Percentiles rank a stretch among this genome's conserved stretches.
These are phyloP conservation scores for Taphrina betulina DNA, from an alignment of 1,139 yeast species.

Conservation along the genomic window DNA sequence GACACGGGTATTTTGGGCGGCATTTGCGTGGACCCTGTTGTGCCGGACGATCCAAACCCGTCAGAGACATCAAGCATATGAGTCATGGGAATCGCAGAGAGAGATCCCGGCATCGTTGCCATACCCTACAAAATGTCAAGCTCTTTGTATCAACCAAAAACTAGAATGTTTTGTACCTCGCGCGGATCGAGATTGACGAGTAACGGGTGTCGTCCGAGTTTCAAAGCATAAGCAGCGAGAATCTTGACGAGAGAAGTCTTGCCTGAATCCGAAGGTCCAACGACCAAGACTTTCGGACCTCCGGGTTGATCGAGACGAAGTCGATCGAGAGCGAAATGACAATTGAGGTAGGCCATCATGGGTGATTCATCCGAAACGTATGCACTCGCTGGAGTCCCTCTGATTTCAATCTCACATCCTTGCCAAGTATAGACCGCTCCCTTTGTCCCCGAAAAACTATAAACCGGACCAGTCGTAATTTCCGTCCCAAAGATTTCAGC, in stretches of 20 bases:
- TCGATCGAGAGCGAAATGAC: conserved; percentile 75
- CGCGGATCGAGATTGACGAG: conserved; percentile 80
- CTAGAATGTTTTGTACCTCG: conserved; percentile 51
- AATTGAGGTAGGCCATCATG: conserved; percentile 61
- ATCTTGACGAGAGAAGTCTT: conserved; percentile 74
- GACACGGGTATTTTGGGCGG: conserved; percentile 80
- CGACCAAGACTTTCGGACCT: conserved; percentile 64
- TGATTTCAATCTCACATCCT: conserved; percentile 52
- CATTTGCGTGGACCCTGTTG: conserved; percentile 80
- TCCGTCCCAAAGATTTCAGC: conserved; percentile 95
- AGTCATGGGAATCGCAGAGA: conserved; percentile 80
- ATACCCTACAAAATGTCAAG: too few species aligned
- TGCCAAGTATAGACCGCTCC: conserved; percentile 62
- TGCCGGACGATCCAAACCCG: conserved; percentile 75
- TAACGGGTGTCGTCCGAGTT: conserved; percentile 64
- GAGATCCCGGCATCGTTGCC: conserved; percentile 62
- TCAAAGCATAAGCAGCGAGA: conserved; percentile 71
- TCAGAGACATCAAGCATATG: conserved; percentile 78
- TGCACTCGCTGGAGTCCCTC: conserved; percentile 52
- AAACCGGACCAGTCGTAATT: conserved; percentile 67
- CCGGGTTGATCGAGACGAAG: conserved; percentile 47
- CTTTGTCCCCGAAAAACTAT: conserved; percentile 59
- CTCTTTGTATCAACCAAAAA: too few species aligned
- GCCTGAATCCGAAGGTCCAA: conserved; percentile 75
- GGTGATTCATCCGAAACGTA: conserved; percentile 70